A percentile compares a stretch with the other conserved stretches of the same genome.
Conservation (phyloP, 2,329 filamentous ascomycete genomes). For the Exophiala lecanii-corni region DNA sequence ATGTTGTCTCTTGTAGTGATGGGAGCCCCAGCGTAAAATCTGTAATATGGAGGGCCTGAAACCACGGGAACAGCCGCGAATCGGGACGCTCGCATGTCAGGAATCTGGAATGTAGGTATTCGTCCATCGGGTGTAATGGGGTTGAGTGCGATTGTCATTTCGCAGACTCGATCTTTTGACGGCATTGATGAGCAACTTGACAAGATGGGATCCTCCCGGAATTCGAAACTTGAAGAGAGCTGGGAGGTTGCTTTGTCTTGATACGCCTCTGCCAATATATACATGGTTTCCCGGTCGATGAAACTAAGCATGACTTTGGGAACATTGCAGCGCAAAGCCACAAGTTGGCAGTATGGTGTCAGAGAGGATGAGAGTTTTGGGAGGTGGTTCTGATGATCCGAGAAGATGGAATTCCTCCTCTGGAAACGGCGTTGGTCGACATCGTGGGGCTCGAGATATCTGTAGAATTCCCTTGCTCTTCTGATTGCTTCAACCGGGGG, state of each 20-base stretch:
- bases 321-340: conserved; percentile 22
- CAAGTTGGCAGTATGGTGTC: conserved; percentile 13
- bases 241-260: conserved; percentile 18
- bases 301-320: conserved; percentile 41
- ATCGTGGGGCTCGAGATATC: conserved; percentile 35
- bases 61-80: conserved; percentile 31
- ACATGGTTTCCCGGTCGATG: conserved; percentile 46
- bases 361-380: conserved; percentile 13
- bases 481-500: conserved; percentile 9
- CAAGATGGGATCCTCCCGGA: conserved; percentile 30
- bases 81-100: conserved; percentile 32
- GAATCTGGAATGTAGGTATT: conserved; percentile 29
- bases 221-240: conserved; percentile 25
- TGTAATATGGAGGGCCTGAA: conserved; percentile 27
- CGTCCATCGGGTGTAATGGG: conserved; percentile 19
- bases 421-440: conserved; percentile 20
- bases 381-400: conserved; percentile 5
- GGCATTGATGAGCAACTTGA: conserved; percentile 32
- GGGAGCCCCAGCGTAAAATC: conserved; percentile 32
- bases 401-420: conserved; percentile 5
- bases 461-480: conserved; percentile 36
- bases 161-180: conserved; percentile 32
- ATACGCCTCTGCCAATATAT: conserved; percentile 48
- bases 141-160: conserved; percentile 28
- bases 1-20: conserved; percentile 30